phyloP scores from a whole-genome alignment of 139 green algal genomes.

The Volvox reticuliferus region DNA sequence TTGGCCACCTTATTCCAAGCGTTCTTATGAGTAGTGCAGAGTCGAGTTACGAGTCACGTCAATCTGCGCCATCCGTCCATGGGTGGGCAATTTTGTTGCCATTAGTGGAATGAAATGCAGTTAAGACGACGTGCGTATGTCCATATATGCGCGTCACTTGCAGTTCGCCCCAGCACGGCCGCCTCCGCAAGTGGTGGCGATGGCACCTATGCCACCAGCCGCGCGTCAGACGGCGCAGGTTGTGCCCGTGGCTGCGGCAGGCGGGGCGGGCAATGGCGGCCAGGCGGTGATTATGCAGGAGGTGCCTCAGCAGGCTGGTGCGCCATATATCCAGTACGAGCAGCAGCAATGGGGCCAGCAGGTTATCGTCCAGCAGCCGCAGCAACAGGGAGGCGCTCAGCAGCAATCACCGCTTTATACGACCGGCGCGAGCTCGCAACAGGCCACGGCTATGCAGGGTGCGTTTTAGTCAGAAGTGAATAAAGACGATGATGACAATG shows the following conservation, averaged over 20 bases:
- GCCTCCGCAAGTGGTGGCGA: background rate
- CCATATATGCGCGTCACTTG: too few relatives aligned
- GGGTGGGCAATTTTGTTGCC: too few relatives aligned
- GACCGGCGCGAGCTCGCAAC: background rate
- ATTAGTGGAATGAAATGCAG: too few relatives aligned
- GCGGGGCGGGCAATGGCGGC: background rate
- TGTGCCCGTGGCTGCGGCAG: background rate
- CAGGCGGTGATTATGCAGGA: conserved; percentile 17
- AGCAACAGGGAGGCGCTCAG: conserved; percentile 14
- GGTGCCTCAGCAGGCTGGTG: conserved; percentile 6
- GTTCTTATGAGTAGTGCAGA: too few relatives aligned
- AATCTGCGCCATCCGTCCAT: too few relatives aligned
- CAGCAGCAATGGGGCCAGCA: conserved; percentile 34
- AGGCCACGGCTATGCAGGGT: conserved; percentile 41
- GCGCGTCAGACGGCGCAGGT: conserved; percentile 45
- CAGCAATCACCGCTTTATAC: conserved; percentile 19
- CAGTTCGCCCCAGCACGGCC: background rate
- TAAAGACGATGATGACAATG: background rate
- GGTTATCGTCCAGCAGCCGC: conserved; percentile 36
- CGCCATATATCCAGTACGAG: conserved; percentile 46
- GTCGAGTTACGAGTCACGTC: too few relatives aligned
- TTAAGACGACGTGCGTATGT: too few relatives aligned
- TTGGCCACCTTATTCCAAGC: too few relatives aligned
- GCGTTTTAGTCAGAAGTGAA: background rate
- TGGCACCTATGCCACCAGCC: conserved; percentile 37